Base-by-base conservation (phyloP, 139 green algal species). In the Chlamydomonas incerta region DNA sequence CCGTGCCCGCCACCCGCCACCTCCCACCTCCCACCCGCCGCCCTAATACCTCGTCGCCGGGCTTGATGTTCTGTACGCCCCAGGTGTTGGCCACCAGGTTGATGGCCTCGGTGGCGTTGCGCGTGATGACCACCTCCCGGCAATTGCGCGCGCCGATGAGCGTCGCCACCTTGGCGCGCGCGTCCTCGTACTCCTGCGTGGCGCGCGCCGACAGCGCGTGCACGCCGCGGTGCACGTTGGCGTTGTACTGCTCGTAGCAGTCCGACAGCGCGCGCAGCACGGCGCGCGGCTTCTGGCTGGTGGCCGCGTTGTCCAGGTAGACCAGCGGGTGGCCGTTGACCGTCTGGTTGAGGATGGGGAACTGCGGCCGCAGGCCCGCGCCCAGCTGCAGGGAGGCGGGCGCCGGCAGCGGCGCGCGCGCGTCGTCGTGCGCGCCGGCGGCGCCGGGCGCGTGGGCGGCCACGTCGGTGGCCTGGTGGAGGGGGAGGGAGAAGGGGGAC, bases 251-350 rank as follows among this genome's bases (percentile, higher is more conserved):
- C 15, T 23, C n/a, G 89, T 99, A 99, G 90, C 98, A 99, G 1
- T 87, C n/a, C 3, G 92, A 68, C 83, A 99, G 90, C 0, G 91
- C 92, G 1, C 93, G 72, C 20, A 99, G 86, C 46, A 97, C 94
- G 26, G 72, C 79, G 15, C 68, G 21, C 0, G 88, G 97, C 93
- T 99, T 99, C 77, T 99, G 98, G 6, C 93, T 98, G 9, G 98
- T 99, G 9, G 98, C 98, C 23, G 95, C 97, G 75, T 96, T 99
- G 94, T 99, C 98, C 29, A 99, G 88, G 90, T 99, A 99, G 2
- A 99, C 94, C 31, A 99, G 88, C 28, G 90, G 95, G 70, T 88
- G 93, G 58, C 93, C 96, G 81, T 96, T 93, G n/a, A 98, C 93
- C 23, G 91, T 24, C 29, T 98, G 96, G 71, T 97, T 20, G 17